Base-by-base conservation (phyloP, 2,329 filamentous ascomycete genomes). In the Diplodia intermedia region DNA sequence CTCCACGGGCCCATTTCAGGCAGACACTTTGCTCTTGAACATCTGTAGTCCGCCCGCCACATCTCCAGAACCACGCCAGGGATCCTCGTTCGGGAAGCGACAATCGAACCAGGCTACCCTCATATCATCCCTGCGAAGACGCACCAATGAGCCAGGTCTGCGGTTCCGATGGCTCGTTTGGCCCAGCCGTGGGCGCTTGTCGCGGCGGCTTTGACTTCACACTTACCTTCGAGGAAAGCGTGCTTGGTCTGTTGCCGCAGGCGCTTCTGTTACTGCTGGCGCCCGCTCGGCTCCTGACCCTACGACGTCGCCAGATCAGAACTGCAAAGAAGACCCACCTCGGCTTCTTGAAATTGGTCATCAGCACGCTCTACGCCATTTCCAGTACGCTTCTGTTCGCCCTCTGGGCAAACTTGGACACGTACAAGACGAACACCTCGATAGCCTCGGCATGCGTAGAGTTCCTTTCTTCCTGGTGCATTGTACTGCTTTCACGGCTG, bases 141-240 rank as follows among this genome's bases (percentile, higher is more conserved):
- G 53, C 53, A 15, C 31, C 52, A n/a, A 43, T 61, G 56, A 49
- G 36, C 56, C 36, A 55, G 50, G 69, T 70, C 26, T 74, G 71
- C 66, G 50, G 67, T 36, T 67, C 69, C 47, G 73, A 75, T 70
- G 70, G 67, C 65, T 69, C 72, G 53, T 74, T 74, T 62, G 71
- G 73, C 1, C 73, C 72, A 12, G 66, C 33, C 8, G 71, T 71
- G 52, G 71, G 70, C 23, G 54, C 69, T 15, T 75, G 73, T 66
- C 71, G 73, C 66, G 73, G 73, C 63, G 73, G 71, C 53, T 75
- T 75, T 65, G 74, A 74, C 56, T 72, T 76, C 67, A 76, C 75
- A 15, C 62, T 76, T 11, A 67, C 71, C 33, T 75, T 76, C 33
- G 73, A 76, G 62, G 72, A 76, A 50, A 75, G 70, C 72, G 68